Evolutionary conservation across 805 yeast species (phyloP).

Genomic region (Ascoidea rubescens): DNA sequence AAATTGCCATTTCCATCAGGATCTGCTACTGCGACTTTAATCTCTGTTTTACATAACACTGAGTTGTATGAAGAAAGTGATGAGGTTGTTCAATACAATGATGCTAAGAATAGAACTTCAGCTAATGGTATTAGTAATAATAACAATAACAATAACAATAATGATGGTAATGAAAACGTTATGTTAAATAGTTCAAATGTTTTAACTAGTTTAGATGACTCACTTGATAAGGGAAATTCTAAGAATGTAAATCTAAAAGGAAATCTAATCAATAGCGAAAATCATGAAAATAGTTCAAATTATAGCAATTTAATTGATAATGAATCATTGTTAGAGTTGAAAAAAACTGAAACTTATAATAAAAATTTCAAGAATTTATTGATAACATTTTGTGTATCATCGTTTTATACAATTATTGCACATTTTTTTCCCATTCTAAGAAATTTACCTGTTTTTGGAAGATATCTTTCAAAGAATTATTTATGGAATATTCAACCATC

Average conservation of each 20-base stretch:
- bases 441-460: conserved; percentile 67
- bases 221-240: background rate
- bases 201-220: background rate
- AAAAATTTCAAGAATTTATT: conserved; percentile 48
- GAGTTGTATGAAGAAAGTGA: conserved; percentile 28
- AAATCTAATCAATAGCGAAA: too few relatives aligned
- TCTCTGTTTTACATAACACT: conserved; percentile 73
- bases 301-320: conserved; percentile 17
- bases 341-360: conserved; percentile 23
- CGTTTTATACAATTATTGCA: conserved; percentile 56
- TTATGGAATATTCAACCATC: conserved; percentile 90
- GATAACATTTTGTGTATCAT: conserved; percentile 52
- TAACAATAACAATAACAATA: background rate
- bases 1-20: conserved; percentile 91
- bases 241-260: too few relatives aligned
- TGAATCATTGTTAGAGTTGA: conserved; percentile 17
- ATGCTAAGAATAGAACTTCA: background rate
- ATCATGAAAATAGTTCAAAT: background rate
- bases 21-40: conserved; percentile 87
- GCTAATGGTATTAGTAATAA: background rate
- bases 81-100: conserved; percentile 14
- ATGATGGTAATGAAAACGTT: background rate
- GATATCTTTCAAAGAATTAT: conserved; percentile 40
- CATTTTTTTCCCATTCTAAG: conserved; percentile 62
- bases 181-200: background rate